Evolutionary conservation across 345 rosid genomes (phyloP).

Genomic region (Aurinia saxatilis): DNA sequence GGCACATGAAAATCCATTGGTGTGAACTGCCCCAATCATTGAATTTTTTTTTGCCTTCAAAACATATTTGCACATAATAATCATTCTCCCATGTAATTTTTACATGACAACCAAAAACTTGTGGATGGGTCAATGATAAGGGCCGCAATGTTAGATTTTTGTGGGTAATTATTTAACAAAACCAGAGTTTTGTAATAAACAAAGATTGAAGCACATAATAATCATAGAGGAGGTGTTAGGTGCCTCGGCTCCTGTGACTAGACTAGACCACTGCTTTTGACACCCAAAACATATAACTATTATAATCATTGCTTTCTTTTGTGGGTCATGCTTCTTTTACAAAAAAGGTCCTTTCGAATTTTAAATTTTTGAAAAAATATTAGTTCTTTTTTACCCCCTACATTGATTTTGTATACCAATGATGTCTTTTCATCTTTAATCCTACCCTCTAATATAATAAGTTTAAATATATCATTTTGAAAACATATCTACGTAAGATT

Average conservation of each 20-base stretch:
- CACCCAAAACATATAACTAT: conserved; percentile 9
- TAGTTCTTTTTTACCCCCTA: conserved; percentile 6
- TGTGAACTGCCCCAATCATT: conserved; percentile 18
- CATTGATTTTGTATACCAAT: conserved; percentile 19
- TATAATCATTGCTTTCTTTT: conserved; percentile 13
- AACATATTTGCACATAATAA: conserved; percentile 4
- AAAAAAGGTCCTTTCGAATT: conserved; percentile 20
- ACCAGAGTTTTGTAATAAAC: neutral
- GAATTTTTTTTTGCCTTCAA: neutral
- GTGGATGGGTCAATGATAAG: conserved; percentile 27
- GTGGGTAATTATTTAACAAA: conserved; percentile 3
- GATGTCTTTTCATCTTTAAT: conserved; percentile 26
- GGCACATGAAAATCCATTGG: conserved; percentile 3
- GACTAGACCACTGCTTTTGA: conserved; percentile 25
- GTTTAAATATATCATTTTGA: no score
- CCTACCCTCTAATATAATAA: conserved; percentile 11
- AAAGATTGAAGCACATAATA: neutral
- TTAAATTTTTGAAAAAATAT: conserved; percentile 15
- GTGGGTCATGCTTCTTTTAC: conserved; percentile 30
- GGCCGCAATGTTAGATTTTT: conserved; percentile 24
- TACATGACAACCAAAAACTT: conserved; percentile 10
- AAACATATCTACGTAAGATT: neutral
- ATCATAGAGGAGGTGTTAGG: conserved; percentile 24
- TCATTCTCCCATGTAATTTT: conserved; percentile 21
- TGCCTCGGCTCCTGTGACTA: conserved; percentile 29